phyloP scores from a whole-genome alignment of 306 rosid species.

The Lupinus albus region DNA sequence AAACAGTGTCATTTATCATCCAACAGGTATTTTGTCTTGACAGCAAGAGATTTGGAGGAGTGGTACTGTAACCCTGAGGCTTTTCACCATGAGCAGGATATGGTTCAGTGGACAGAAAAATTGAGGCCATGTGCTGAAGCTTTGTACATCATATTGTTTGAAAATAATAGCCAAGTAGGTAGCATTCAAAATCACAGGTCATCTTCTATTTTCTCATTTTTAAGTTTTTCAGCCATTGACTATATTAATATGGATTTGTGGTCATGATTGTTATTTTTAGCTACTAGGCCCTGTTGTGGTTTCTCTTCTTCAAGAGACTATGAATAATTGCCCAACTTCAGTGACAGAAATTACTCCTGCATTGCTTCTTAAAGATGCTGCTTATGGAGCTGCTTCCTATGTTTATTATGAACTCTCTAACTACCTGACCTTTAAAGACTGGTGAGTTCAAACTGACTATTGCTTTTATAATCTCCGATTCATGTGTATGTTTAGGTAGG shows the following conservation, averaged over 20 bases:
- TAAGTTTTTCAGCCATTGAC: constrained; percentile 33
- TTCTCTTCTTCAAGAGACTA: constrained; percentile 88
- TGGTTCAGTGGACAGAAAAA: constrained; percentile 98
- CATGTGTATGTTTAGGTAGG: constrained; percentile 3
- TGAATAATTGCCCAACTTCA: constrained; percentile 78
- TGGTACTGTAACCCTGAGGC: constrained; percentile 85
- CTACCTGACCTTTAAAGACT: constrained; percentile 86
- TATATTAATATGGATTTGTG: constrained; percentile 36
- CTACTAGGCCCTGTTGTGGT: constrained; percentile 94
- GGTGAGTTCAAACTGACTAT: constrained; percentile 54
- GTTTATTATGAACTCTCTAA: constrained; percentile 97
- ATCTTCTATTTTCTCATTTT: constrained; percentile 35
- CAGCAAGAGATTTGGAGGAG: constrained; percentile 85
- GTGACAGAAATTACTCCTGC: constrained; percentile 82
- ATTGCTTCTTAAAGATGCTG: constrained; percentile 95
- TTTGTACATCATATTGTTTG: constrained; percentile 85
- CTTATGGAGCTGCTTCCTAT: constrained; percentile 96
- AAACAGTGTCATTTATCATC: constrained; percentile 36
- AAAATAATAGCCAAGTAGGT: constrained; percentile 88
- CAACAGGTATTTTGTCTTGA: constrained; percentile 87
- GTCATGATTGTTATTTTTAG: constrained; percentile 52
- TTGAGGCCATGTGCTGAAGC: constrained; percentile 99
- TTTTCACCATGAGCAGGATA: constrained; percentile 98
- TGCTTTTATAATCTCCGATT: constrained; percentile 12
- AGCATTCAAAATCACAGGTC: constrained; percentile 35